A percentile compares a stretch with the other conserved stretches of the same genome.
phyloP scores from a whole-genome alignment of 106 monocot genomes.

The Dioscorea zingiberensis region DNA sequence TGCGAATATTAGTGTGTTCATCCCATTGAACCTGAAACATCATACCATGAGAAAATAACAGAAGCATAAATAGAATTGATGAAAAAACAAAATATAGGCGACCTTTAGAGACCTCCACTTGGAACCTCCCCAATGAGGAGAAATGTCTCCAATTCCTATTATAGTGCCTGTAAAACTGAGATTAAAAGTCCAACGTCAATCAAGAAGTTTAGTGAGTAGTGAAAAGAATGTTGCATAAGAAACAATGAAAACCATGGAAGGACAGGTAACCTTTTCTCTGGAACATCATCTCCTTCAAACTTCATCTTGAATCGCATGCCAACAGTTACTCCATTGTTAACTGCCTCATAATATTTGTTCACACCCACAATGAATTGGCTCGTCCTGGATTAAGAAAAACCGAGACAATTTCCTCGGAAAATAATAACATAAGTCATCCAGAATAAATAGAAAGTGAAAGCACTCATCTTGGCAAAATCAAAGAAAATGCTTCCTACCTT shows the following conservation, averaged over 20 bases:
- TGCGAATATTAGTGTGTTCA: conserved; percentile 32
- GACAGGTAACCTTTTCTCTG: conserved; percentile 62
- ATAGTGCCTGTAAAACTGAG: conserved; percentile 42
- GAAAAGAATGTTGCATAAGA: not conserved
- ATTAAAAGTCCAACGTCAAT: not conserved
- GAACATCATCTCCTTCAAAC: conserved; percentile 59
- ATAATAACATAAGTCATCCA: not conserved
- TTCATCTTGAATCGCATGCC: conserved; percentile 64
- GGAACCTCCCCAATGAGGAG: conserved; percentile 44
- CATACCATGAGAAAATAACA: not conserved
- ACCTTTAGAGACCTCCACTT: conserved; percentile 60
- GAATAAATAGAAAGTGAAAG: not conserved
- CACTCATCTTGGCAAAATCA: not conserved
- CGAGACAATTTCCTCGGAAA: not conserved
- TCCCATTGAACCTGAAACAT: conserved; percentile 54
- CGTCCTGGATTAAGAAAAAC: conserved; percentile 22
- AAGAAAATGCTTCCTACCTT: conserved; percentile 19
- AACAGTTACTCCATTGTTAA: conserved; percentile 20
- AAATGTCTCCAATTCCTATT: conserved; percentile 37
- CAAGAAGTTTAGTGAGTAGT: not conserved
- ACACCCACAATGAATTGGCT: conserved; percentile 52
- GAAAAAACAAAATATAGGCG: not conserved
- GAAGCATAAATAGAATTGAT: not conserved
- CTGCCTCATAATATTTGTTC: conserved; percentile 47
- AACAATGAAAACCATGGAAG: too few relatives aligned